Evolutionary conservation across 352 stramenopile species (phyloP), one percentile per base, ranked within the genome.

Genomic region (Phytopythium montanum): DNA sequence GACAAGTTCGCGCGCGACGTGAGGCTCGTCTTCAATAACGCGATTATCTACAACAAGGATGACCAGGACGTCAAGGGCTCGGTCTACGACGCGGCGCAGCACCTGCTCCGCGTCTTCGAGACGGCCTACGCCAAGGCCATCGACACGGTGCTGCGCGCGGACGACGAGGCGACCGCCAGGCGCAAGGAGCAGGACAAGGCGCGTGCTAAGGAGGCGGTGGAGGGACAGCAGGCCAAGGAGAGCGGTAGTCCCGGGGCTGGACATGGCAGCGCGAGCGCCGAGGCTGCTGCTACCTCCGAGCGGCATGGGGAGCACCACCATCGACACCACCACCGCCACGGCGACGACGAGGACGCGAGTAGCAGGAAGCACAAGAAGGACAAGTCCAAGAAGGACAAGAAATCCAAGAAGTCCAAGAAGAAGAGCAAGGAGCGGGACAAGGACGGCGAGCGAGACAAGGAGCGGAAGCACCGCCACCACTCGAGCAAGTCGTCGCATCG

Each of bases 1-100:
- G 85, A 93, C 16, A 88, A 88, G 55, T 95, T 95, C 59, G 85
- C 84, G 28, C 68, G 78, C 29, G 85, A 93, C 62, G 85, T 95
- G 48, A 81, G 85, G 14, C 69, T 93, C 3, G 85, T 95, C 18
- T 95, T 95, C 66, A 68, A 90, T 29, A 95, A 95, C 59, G 82
- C 85, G 21, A 69, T 93, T 9, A 21, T 82, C 18, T 93, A 92
- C 59, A 90, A 90, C 56, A 90, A 93, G 42, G 75, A 82, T 42
- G 76, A 93, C 53, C 75, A 85, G 59, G 68, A 86, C 60, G 75
- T 92, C 52, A 86, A 87, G 44, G 81, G 81, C 13, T 93, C 84
- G 45, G 84, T 93, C 12, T 93, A 86, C 51, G 80, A 87, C 45
- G 84, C 84, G 3, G 84, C 84, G 46, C 81, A 93, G 69, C 80